These are phyloP conservation scores for Penicillium subrubescens DNA, from an alignment of 495 filamentous ascomycete species.

Conservation along the genomic window DNA sequence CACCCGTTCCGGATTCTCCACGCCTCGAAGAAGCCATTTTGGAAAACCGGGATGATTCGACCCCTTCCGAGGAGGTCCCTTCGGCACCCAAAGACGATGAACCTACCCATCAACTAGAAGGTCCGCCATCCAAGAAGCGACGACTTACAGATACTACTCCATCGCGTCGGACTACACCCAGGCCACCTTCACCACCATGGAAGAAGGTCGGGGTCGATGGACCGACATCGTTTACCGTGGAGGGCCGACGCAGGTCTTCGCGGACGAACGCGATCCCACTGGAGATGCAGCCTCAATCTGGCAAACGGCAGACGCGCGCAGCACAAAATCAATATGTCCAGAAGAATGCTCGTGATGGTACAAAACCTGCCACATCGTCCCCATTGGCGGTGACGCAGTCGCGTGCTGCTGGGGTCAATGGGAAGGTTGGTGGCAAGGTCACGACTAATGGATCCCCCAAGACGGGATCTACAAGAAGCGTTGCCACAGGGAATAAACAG, in stretches of 20 bases:
- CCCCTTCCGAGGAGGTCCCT: slow-evolving; percentile 31
- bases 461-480: slow-evolving; percentile 26
- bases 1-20: slow-evolving; percentile 34
- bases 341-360: slow-evolving; percentile 27
- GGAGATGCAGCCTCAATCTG: slow-evolving; percentile 65
- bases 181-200: slow-evolving; percentile 82
- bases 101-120: slow-evolving; percentile 43
- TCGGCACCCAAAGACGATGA: slow-evolving; percentile 37
- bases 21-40: slow-evolving; percentile 28
- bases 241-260: slow-evolving; percentile 84
- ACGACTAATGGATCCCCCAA: slow-evolving; percentile 39
- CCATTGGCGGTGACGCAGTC: slow-evolving; percentile 38
- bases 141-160: slow-evolving; percentile 59
- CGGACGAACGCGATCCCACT: slow-evolving; percentile 75
- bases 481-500: slow-evolving; percentile 24
- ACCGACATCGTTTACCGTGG: slow-evolving; percentile 78
- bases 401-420: slow-evolving; percentile 33
- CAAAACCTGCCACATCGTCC: slow-evolving; percentile 36
- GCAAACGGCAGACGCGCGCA: slow-evolving; percentile 62
- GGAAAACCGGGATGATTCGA: slow-evolving; percentile 31
- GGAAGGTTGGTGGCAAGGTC: slow-evolving; percentile 36
- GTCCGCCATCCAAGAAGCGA: slow-evolving; percentile 71
- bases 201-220: slow-evolving; percentile 86
- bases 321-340: slow-evolving; percentile 32
- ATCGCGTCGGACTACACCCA: slow-evolving; percentile 50